A percentile compares a stretch with the other conserved stretches of the same genome.
Conservation (phyloP, 805 yeast genomes). For the Candida boleticola region DNA sequence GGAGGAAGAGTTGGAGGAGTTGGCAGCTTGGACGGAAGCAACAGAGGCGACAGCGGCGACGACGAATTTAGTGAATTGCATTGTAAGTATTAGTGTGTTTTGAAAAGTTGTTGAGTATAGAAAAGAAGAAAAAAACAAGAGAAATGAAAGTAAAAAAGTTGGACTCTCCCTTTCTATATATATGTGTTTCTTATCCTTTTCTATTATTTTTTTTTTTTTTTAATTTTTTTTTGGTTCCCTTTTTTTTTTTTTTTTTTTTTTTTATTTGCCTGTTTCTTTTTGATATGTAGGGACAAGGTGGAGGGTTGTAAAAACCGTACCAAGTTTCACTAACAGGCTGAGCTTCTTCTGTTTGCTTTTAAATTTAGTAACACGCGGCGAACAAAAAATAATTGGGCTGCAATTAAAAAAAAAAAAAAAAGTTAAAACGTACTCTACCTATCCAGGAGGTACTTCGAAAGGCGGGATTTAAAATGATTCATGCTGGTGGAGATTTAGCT, state of each 20-base stretch:
- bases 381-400: neutral
- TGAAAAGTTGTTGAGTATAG: neutral
- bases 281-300: neutral
- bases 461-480: too few relatives aligned
- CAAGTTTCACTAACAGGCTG: neutral
- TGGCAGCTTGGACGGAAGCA: conserved; percentile 10
- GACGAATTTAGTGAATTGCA: conserved; percentile 11
- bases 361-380: too few relatives aligned
- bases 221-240: too few relatives aligned
- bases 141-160: neutral
- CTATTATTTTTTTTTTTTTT: neutral
- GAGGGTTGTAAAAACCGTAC: too few relatives aligned
- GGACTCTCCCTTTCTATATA: neutral
- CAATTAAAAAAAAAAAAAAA: too few relatives aligned
- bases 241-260: too few relatives aligned
- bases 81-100: conserved; percentile 3
- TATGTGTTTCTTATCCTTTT: neutral
- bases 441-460: too few relatives aligned
- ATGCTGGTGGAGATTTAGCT: too few relatives aligned
- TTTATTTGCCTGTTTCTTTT: too few relatives aligned
- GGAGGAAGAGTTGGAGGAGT: conserved; percentile 6
- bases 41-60: conserved; percentile 9
- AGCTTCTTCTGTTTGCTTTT: too few relatives aligned
- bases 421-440: too few relatives aligned
- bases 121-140: neutral